Evolutionary conservation across 768 basidiomycete genomes (phyloP), one percentile per base, ranked within the genome.

Genomic region (Lentinula raphanica): DNA sequence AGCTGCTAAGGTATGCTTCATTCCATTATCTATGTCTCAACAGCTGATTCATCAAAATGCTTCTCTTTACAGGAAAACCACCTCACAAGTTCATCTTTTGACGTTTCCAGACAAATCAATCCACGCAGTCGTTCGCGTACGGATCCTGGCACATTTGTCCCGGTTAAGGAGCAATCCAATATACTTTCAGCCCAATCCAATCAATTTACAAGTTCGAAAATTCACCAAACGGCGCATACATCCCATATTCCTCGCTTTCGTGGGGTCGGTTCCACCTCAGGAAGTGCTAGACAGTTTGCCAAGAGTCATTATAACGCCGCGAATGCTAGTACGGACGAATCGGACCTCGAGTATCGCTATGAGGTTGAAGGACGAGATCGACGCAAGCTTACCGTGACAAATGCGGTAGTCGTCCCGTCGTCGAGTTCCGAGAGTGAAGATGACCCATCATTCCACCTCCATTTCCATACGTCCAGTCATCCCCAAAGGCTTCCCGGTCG

Each of bases 361-460:
- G 66, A 67, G 39, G 48, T 58, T 32, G 59, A 61, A 32, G 65
- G 67, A 44, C 66, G 68, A 36, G 71, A 76, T 17, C 70, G 68
- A 50, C 73, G 79, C 4, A 78, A 73, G 40, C 66, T 81, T 17
- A 75, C 74, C 11, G 76, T 81, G 25, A 71, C 77, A 6, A 80
- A 80, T 57, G 74, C 75, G 1, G 74, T 75, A 42, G 71, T 76
- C 11, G 64, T 73, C n/a, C 66, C 74, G 2, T 76, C 79, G 8
- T 73, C 70, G 19, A 71, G 58, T 44, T 77, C 76, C 3, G 79
- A 76, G 27, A 72, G 72, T 46, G 76, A 76, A 15, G 60, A 50
- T 5, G 73, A 56, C 15, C 49, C 49, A n/a, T 56, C 42, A n/a
- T 42, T 49, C 51, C 36, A 36, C 25, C 27, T 23, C 17, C 23